Percentiles rank a stretch among this genome's conserved stretches.
Evolutionary conservation across 495 filamentous ascomycete genomes (phyloP).

Genomic region (Pseudoneurospora amorphoporcata): DNA sequence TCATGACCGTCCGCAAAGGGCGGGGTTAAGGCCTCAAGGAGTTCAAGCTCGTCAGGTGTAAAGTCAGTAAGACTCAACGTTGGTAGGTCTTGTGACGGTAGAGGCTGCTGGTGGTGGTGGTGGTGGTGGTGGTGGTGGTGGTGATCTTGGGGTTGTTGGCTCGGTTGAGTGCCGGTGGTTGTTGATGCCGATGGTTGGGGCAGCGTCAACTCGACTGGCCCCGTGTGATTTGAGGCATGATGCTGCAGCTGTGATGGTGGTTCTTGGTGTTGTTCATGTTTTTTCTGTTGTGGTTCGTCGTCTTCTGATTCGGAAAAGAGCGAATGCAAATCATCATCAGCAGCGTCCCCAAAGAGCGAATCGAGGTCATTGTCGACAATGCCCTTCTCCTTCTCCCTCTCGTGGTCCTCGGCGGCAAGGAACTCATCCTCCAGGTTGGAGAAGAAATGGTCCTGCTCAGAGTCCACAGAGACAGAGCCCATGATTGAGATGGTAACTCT

Average conservation of each 20-base stretch:
- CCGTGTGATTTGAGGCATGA: neutral
- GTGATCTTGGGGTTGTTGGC: neutral
- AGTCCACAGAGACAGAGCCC: constrained; percentile 22
- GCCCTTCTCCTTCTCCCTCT: constrained; percentile 9
- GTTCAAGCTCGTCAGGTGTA: neutral
- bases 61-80: neutral
- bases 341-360: constrained; percentile 15
- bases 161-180: neutral
- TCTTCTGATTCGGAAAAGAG: constrained; percentile 13
- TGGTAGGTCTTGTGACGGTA: neutral
- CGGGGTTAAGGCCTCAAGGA: neutral
- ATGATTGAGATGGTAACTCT: constrained; percentile 12
- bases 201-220: neutral
- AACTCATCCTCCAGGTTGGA: constrained; percentile 30
- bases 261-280: constrained; percentile 1
- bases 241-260: constrained; percentile 3
- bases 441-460: constrained; percentile 32
- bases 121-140: neutral
- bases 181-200: neutral
- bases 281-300: neutral
- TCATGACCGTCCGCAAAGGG: neutral
- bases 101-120: neutral
- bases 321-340: constrained; percentile 10
- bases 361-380: constrained; percentile 9
- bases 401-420: constrained; percentile 40